A percentile compares a stretch with the other conserved stretches of the same genome.
Conservation (phyloP, 2,329 filamentous ascomycete genomes). For the Sclerotinia spermophila region DNA sequence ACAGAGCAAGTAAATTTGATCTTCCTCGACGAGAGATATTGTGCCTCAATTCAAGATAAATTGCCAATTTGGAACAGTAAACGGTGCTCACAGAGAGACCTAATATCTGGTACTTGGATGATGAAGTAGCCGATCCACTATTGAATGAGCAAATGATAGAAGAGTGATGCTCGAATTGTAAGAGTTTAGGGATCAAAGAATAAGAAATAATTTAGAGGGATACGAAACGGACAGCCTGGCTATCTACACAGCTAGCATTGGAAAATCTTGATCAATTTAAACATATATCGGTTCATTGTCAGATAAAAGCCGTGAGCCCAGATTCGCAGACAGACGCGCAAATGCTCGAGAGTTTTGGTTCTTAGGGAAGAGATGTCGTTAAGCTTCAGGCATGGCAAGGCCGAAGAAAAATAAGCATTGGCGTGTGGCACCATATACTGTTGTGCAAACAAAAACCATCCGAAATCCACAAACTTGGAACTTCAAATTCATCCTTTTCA, state of each 20-base stretch:
- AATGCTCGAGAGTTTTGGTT: neutral
- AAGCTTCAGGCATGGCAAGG: neutral
- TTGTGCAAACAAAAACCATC: neutral
- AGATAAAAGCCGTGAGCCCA: no score
- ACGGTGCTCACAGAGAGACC: neutral
- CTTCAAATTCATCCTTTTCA: neutral
- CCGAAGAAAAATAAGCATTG: neutral
- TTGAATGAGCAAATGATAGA: neutral
- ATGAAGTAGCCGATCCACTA: neutral
- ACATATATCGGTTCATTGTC: neutral
- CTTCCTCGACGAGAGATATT: neutral
- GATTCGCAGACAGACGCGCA: neutral
- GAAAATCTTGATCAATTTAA: neutral
- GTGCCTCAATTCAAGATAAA: neutral
- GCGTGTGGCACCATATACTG: neutral
- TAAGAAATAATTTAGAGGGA: neutral
- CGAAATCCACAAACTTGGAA: neutral
- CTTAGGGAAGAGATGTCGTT: neutral
- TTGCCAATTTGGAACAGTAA: no score
- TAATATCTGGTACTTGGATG: no score
- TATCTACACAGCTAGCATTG: neutral
- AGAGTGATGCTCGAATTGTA: neutral
- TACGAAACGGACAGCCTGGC: neutral
- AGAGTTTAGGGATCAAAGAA: neutral
- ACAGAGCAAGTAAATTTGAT: neutral